Base-by-base conservation (phyloP, 2,329 filamentous ascomycete species). In the Beauveria rudraprayagi region DNA sequence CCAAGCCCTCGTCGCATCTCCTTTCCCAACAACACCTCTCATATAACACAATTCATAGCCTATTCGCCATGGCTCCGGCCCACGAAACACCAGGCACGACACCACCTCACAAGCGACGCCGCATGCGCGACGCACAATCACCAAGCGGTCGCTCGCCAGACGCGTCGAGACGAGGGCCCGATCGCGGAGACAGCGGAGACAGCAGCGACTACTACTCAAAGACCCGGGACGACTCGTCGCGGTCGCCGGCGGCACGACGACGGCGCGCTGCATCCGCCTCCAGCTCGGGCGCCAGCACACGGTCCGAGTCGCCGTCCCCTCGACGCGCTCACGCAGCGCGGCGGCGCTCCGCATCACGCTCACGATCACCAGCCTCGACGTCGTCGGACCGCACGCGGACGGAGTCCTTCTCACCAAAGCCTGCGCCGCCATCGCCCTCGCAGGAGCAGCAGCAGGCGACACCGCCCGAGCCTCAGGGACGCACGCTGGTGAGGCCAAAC, bases 401-500 rank as follows among this genome's bases (percentile, higher is more conserved):
- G 41, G 68, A 71, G 30, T 70, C 69, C n/a, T 63, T 66, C 61
- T 68, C 67, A 1, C 67, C 68, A 3, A 52, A 60, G 41, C 58
- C 40, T 9, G 30, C 8, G 5, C 28, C 28, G 11, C 9, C 47
- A 10, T 24, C 5, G 44, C 44, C n/a, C 14, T 6, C n/a, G 11
- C 28, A 7, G 28, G 7, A 9, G 28, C 28, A 30, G 7, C 28
- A 30, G 14, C 70, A 75, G 7, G 75, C 72, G 60, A 76, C 75
- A 14, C 73, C 24, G 14, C 17, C 56, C 17, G 17, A 48, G n/a
- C 30, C 19, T 10, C 55, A 16, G 9, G 71, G 6, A 3, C 24
- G 24, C 26, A 80, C 85, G 63, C 82, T 84, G 4, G 77, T 79
- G 24, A 75, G 74, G 26, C 81, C 92, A 17, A 80, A 88, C 70